A percentile compares a stretch with the other conserved stretches of the same genome.
Conservation (phyloP, 1,284 basidiomycete species). For the Somion occarium region DNA sequence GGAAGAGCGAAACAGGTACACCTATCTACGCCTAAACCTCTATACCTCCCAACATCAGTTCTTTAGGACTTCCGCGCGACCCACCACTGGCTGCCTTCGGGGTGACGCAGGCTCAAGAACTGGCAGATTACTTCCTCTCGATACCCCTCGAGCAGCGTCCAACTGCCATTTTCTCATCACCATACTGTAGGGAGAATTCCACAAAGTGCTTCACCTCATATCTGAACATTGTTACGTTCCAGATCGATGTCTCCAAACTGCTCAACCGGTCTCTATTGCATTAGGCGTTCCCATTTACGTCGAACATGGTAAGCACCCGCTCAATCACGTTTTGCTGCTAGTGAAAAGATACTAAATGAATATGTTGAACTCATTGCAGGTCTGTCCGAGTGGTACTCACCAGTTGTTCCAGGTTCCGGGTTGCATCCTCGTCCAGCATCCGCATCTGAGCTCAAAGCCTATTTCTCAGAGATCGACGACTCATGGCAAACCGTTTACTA, state of each 20-base stretch:
- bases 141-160: conserved; percentile 67
- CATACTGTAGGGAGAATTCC: conserved; percentile 54
- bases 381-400: conserved; percentile 82
- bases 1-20: conserved; percentile 65
- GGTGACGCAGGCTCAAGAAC: conserved; percentile 70
- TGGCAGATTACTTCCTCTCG: conserved; percentile 59
- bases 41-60: no score
- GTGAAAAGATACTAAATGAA: not conserved
- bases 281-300: conserved; percentile 68
- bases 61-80: conserved; percentile 55
- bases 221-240: no score
- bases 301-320: conserved; percentile 58
- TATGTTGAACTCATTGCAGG: conserved; percentile 36
- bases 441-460: conserved; percentile 43
- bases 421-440: conserved; percentile 66
- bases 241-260: conserved; percentile 85
- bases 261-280: conserved; percentile 55
- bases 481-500: conserved; percentile 63
- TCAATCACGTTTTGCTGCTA: not conserved
- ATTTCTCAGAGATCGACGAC: conserved; percentile 59
- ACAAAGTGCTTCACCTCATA: not conserved
- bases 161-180: conserved; percentile 75
- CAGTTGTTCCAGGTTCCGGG: conserved; percentile 59
- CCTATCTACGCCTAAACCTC: no score
- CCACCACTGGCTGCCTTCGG: conserved; percentile 77